Conservation (phyloP, 2,329 filamentous ascomycete species). For the Aspergillus clavatus region DNA sequence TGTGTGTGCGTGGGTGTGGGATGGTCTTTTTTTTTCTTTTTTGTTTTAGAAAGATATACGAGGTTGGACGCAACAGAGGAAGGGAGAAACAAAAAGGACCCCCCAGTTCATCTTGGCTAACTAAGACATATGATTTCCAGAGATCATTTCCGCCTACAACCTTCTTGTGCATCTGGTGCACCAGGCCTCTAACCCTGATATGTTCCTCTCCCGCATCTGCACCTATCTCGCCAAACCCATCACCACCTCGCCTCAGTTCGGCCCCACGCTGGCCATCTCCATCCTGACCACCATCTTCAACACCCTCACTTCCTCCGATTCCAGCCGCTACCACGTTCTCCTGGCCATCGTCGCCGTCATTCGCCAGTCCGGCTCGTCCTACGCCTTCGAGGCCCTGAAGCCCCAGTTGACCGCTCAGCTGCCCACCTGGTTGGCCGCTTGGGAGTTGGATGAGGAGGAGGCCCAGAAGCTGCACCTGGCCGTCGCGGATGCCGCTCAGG, state of each 20-base stretch:
- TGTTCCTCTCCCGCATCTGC: constrained; percentile 84
- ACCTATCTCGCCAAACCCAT: constrained; percentile 83
- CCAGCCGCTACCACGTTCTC: constrained; percentile 84
- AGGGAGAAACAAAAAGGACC: no score
- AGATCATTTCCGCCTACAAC: constrained; percentile 94
- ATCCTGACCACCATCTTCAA: constrained; percentile 97
- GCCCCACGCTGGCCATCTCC: constrained; percentile 78
- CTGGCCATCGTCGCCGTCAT: constrained; percentile 82
- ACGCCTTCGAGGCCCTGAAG: constrained; percentile 77
- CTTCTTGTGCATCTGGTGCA: constrained; percentile 89
- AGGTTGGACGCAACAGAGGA: constrained; percentile 7
- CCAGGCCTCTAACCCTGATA: constrained; percentile 77
- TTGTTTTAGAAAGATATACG: neutral
- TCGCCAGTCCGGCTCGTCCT: constrained; percentile 61
- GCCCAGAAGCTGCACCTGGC: constrained; percentile 79
- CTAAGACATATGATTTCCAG: constrained; percentile 41
- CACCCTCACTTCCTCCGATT: constrained; percentile 70
- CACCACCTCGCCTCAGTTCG: constrained; percentile 77
- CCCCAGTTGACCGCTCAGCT: constrained; percentile 73
- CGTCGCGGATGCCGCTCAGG: constrained; percentile 73
- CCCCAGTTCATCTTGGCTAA: no score
- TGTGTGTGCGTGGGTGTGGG: constrained; percentile 20
- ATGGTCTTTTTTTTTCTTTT: no score
- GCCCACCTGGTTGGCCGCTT: constrained; percentile 73
- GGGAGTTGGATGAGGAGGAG: constrained; percentile 78